phyloP scores from a whole-genome alignment of 805 yeast genomes.

The Myxozyma lipomycoides region DNA sequence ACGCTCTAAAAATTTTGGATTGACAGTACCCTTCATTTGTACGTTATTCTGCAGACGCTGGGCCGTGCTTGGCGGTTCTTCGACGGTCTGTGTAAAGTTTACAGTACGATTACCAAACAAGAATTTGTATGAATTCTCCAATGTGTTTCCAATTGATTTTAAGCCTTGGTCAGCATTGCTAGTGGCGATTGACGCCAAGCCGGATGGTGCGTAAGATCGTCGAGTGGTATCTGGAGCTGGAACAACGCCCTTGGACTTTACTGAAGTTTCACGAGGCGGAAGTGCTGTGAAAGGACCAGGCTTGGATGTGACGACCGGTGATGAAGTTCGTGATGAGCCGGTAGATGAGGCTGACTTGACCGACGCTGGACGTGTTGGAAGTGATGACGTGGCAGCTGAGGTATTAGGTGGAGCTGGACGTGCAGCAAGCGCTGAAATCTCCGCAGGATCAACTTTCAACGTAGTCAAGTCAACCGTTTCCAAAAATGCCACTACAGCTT shows the following conservation, averaged over 20 bases:
- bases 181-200: conserved; percentile 32
- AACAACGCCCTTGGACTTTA: background rate
- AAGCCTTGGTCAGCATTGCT: conserved; percentile 33
- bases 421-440: conserved; percentile 15
- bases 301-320: background rate
- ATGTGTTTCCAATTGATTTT: conserved; percentile 36
- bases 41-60: conserved; percentile 4
- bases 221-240: background rate
- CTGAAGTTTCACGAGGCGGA: background rate
- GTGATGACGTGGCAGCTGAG: conserved; percentile 6
- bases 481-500: conserved; percentile 42
- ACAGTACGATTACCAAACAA: conserved; percentile 27
- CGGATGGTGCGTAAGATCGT: conserved; percentile 27
- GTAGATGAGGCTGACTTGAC: background rate
- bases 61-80: background rate
- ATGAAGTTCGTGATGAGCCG: background rate
- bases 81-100: background rate
- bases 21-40: conserved; percentile 13
- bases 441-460: conserved; percentile 34
- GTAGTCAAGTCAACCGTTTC: conserved; percentile 37
- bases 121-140: conserved; percentile 37
- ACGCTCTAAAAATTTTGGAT: conserved; percentile 13
- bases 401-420: conserved; percentile 7
- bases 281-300: background rate
- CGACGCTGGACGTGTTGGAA: conserved; percentile 4